Conservation (phyloP, 2,329 filamentous ascomycete species). For the Fusarium acutatum region DNA sequence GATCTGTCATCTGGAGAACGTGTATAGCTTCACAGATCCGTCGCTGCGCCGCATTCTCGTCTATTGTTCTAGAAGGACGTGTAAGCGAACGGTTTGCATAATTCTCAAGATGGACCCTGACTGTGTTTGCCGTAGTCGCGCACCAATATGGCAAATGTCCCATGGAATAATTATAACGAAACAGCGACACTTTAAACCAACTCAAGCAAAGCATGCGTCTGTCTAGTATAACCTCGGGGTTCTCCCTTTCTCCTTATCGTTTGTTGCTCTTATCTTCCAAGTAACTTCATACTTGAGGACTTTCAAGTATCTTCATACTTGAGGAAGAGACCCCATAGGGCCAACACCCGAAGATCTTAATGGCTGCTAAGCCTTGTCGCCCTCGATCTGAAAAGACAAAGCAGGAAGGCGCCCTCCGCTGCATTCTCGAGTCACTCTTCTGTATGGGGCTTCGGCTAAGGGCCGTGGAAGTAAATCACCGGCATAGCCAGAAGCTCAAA, state of each 20-base stretch:
- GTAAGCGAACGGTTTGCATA: neutral
- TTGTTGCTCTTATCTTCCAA: no score
- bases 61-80: neutral
- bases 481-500: accelerated
- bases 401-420: neutral
- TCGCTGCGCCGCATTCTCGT: neutral
- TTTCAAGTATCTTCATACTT: no score
- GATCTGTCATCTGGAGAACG: neutral
- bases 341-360: neutral
- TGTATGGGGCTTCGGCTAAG: neutral
- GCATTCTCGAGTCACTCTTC: neutral
- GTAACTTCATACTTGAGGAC: no score
- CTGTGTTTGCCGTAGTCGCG: neutral
- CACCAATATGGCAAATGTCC: no score
- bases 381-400: neutral
- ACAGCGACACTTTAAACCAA: neutral
- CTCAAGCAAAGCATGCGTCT: neutral
- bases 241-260: neutral
- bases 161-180: no score
- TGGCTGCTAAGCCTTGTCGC: neutral
- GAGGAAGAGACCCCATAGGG: no score
- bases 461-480: accelerated
- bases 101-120: neutral
- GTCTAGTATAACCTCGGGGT: neutral
- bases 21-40: neutral